phyloP scores from a whole-genome alignment of 768 basidiomycete genomes.

The Lactifluus rugatus region DNA sequence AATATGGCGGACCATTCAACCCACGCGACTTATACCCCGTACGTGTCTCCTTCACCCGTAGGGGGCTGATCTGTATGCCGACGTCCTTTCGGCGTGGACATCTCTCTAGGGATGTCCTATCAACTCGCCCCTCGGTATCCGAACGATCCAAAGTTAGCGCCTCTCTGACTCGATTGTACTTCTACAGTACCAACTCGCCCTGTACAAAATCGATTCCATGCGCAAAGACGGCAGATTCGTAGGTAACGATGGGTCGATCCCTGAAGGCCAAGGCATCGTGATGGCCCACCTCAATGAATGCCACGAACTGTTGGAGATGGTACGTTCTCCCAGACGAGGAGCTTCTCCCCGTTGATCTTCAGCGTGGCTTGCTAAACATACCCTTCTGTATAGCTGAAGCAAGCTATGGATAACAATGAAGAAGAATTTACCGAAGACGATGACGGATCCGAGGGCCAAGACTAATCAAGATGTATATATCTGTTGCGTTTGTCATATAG shows the following conservation, averaged over 20 bases:
- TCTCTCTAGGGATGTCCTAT: conserved; percentile 1
- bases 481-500: background rate
- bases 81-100: background rate
- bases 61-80: background rate
- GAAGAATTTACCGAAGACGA: conserved; percentile 19
- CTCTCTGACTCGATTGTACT: conserved; percentile 8
- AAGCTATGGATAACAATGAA: conserved; percentile 57
- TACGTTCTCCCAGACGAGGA: conserved; percentile 27
- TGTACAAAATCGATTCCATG: conserved; percentile 91
- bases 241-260: conserved; percentile 77
- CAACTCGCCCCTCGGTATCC: background rate
- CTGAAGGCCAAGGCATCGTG: conserved; percentile 93
- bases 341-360: background rate
- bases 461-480: background rate
- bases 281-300: conserved; percentile 95
- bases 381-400: conserved; percentile 47
- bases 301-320: conserved; percentile 94
- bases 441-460: conserved; percentile 17
- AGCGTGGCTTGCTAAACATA: background rate
- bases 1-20: conserved; percentile 89
- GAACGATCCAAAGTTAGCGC: background rate
- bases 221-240: conserved; percentile 91
- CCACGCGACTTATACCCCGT: conserved; percentile 91
- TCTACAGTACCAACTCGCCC: conserved; percentile 77
- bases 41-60: conserved; percentile 25